A percentile compares a stretch with the other conserved stretches of the same genome.
Conservation (phyloP, 306 rosid species). For the Vigna mungo region DNA sequence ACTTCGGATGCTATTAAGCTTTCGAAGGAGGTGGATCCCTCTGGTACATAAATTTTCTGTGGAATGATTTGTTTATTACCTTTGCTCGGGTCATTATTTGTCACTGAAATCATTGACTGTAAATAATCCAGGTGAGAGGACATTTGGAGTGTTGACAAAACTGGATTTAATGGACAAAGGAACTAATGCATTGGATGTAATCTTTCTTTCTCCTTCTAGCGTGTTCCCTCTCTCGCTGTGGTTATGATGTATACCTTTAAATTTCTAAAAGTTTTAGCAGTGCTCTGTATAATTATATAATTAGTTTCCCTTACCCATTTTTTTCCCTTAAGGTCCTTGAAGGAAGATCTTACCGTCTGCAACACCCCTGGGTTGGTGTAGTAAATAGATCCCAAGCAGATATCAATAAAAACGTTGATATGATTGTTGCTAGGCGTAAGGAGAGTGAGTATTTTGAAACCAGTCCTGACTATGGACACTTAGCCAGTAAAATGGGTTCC, state of each 20-base stretch:
- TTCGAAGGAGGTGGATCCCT: constrained; percentile 87
- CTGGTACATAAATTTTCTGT: constrained; percentile 54
- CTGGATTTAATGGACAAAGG: constrained; percentile 97
- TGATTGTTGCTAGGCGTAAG: constrained; percentile 87
- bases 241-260: constrained; percentile 1
- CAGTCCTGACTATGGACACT: constrained; percentile 95
- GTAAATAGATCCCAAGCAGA: constrained; percentile 99
- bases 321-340: constrained; percentile 74
- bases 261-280: constrained; percentile 14
- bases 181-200: constrained; percentile 90
- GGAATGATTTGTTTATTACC: not conserved
- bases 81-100: constrained; percentile 12
- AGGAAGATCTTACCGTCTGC: constrained; percentile 94
- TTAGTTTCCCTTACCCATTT: constrained; percentile 3
- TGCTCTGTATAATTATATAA: constrained; percentile 5
- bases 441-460: constrained; percentile 92
- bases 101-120: constrained; percentile 35
- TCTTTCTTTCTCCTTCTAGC: constrained; percentile 21
- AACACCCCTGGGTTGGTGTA: constrained; percentile 95
- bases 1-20: constrained; percentile 95
- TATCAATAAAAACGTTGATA: constrained; percentile 90
- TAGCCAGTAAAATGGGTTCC: constrained; percentile 90
- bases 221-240: not conserved
- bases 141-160: constrained; percentile 92
- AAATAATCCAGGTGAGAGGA: constrained; percentile 74